These are phyloP conservation scores for Zygoascus biomembranicola DNA, from an alignment of 805 yeast species.

Conservation along the genomic window DNA sequence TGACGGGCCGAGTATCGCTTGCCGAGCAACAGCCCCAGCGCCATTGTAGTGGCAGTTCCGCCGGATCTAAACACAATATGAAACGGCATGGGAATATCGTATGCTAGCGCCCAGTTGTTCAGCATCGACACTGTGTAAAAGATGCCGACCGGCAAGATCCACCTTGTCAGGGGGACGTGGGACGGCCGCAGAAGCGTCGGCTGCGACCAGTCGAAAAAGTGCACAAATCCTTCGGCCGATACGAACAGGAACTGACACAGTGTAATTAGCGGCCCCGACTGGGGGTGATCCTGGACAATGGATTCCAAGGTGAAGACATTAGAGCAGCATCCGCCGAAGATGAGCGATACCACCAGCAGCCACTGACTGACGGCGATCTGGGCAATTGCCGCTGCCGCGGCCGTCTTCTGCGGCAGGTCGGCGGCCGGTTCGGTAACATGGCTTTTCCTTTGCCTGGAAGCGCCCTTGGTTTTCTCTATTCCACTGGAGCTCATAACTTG, in stretches of 20 bases:
- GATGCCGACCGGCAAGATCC: slow-evolving; percentile 40
- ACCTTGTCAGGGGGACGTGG: slow-evolving; percentile 23
- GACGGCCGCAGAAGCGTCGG: slow-evolving; percentile 21
- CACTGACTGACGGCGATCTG: slow-evolving; percentile 16
- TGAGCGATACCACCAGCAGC: slow-evolving; percentile 27
- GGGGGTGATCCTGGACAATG: slow-evolving; percentile 33
- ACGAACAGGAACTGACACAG: slow-evolving; percentile 48
- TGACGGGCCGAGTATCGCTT: slow-evolving; percentile 41
- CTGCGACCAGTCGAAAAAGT: slow-evolving; percentile 29
- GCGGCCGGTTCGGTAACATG: no score
- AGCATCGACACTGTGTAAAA: slow-evolving; percentile 44
- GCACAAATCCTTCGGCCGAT: slow-evolving; percentile 35
- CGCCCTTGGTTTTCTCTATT: background rate
- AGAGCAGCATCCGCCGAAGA: slow-evolving; percentile 69
- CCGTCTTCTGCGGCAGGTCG: no score
- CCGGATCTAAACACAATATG: slow-evolving; percentile 62
- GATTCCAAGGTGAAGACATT: slow-evolving; percentile 59
- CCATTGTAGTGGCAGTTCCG: slow-evolving; percentile 54
- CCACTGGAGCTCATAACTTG: background rate
- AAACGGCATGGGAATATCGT: slow-evolving; percentile 52
- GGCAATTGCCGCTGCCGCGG: background rate
- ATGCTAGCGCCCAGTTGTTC: slow-evolving; percentile 52
- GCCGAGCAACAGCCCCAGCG: slow-evolving; percentile 42
- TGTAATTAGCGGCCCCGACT: slow-evolving; percentile 47
- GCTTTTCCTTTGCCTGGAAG: background rate